These are phyloP conservation scores for Sclerotinia sclerotiorum DNA, from an alignment of 2,329 filamentous ascomycete genomes.

Conservation along the genomic window DNA sequence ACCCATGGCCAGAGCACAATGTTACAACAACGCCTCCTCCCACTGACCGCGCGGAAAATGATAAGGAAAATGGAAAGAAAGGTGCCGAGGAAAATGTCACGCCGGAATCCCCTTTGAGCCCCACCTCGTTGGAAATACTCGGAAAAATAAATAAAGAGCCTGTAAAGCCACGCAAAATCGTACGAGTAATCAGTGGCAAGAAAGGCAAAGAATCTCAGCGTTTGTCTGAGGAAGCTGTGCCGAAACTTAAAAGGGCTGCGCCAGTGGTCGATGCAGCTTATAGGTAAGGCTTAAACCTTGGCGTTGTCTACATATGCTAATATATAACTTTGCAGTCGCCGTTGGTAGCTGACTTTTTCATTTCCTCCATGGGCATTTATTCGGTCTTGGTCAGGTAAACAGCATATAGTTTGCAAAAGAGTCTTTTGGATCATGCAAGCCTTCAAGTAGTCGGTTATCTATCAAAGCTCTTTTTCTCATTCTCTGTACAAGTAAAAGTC, in stretches of 20 bases:
- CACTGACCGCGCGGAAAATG: slow-evolving; percentile 2
- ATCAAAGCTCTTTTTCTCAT: slow-evolving; percentile 25
- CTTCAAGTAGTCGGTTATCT: slow-evolving; percentile 37
- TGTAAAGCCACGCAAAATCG: slow-evolving; percentile 25
- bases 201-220: slow-evolving; percentile 32
- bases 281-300: slow-evolving; percentile 32
- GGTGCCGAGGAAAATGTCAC: slow-evolving; percentile 2
- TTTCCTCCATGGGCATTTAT: not conserved
- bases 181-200: slow-evolving; percentile 27
- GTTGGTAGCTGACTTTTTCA: slow-evolving; percentile 41
- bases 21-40: slow-evolving; percentile 20
- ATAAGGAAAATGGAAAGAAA: slow-evolving; percentile 16
- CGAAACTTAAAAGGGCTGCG: slow-evolving; percentile 40
- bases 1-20: slow-evolving; percentile 24
- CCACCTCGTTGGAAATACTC: slow-evolving; percentile 37
- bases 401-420: slow-evolving; percentile 35
- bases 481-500: slow-evolving; percentile 26
- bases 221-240: slow-evolving; percentile 40
- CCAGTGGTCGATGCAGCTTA: slow-evolving; percentile 46
- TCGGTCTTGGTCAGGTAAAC: slow-evolving; percentile 22
- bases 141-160: slow-evolving; percentile 30
- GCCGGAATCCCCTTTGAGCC: slow-evolving; percentile 29
- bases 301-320: slow-evolving; percentile 29
- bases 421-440: slow-evolving; percentile 27
- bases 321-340: slow-evolving; percentile 37